Percentiles rank a stretch among this genome's conserved stretches.
Evolutionary conservation across 2,329 filamentous ascomycete genomes (phyloP).

Genomic region (Davidsoniella eucalypti): DNA sequence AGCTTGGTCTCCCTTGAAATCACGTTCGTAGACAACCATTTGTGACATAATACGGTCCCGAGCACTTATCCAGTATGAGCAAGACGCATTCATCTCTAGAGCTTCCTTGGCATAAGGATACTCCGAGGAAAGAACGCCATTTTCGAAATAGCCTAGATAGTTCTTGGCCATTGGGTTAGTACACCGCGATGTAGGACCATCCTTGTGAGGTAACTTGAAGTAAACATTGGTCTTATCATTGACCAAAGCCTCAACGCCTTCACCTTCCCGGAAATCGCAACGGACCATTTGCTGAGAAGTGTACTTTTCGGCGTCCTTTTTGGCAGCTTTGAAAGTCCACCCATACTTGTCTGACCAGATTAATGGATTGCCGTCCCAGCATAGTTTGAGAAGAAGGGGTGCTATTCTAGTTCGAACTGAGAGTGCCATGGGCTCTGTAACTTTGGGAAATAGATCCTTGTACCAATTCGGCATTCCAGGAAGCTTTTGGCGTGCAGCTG

Average conservation of each 20-base stretch:
- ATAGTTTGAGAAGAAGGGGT: slow-evolving; percentile 63
- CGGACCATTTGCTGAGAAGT: slow-evolving; percentile 51
- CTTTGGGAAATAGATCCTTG: slow-evolving; percentile 68
- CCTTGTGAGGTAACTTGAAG: slow-evolving; percentile 93
- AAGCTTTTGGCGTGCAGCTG: slow-evolving; percentile 72
- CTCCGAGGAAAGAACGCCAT: slow-evolving; percentile 71
- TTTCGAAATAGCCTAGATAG: slow-evolving; percentile 82
- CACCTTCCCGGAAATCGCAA: slow-evolving; percentile 48
- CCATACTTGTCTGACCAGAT: slow-evolving; percentile 88
- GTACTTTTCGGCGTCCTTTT: slow-evolving; percentile 46
- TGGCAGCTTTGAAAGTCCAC: slow-evolving; percentile 74
- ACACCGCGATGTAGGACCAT: slow-evolving; percentile 74
- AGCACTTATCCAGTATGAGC: slow-evolving; percentile 97
- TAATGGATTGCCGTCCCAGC: slow-evolving; percentile 80
- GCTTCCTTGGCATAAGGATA: slow-evolving; percentile 86
- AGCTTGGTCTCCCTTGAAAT: slow-evolving; percentile 22
- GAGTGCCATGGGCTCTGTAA: slow-evolving; percentile 51
- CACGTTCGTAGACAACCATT: slow-evolving; percentile 74
- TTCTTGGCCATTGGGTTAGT: slow-evolving; percentile 79
- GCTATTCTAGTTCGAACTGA: slow-evolving; percentile 79
- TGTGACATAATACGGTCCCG: slow-evolving; percentile 87
- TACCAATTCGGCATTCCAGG: slow-evolving; percentile 95
- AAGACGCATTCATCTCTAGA: slow-evolving; percentile 94
- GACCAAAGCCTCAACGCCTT: slow-evolving; percentile 46
- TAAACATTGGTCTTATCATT: slow-evolving; percentile 53